These are phyloP conservation scores for Plasmodium billcollinsi DNA, from an alignment of 169 alveolate species.

Conservation along the genomic window DNA sequence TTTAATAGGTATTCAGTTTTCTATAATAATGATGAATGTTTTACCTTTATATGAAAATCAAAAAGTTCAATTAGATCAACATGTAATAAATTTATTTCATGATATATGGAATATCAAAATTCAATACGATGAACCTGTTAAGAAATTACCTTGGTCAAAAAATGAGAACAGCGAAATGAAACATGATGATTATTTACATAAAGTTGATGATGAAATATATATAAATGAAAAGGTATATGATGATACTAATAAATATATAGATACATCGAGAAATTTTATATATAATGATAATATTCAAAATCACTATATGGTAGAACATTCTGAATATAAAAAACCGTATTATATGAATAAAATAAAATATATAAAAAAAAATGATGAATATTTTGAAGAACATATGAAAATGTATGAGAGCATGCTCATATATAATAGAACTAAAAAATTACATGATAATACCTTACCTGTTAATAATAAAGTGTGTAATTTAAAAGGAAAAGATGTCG, in stretches of 20 bases:
- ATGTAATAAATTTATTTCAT: neutral
- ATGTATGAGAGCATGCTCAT: neutral
- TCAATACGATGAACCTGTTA: neutral
- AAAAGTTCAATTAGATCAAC: neutral
- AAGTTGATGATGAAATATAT: neutral
- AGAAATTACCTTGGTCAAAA: neutral
- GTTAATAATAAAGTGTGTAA: no score
- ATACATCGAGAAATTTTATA: no score
- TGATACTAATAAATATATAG: no score
- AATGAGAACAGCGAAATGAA: no score
- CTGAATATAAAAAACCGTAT: neutral
- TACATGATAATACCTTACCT: neutral
- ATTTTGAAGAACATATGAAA: neutral
- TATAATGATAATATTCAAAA: no score
- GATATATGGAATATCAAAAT: neutral
- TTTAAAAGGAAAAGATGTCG: no score
- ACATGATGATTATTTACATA: neutral
- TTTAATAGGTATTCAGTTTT: conserved; percentile 52
- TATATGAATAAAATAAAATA: neutral
- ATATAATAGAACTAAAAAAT: neutral
- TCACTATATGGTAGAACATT: no score
- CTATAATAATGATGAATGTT: conserved; percentile 67
- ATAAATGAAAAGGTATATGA: neutral
- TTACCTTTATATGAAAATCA: conserved; percentile 53
- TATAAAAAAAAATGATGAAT: conserved; percentile 6